A percentile compares a stretch with the other conserved stretches of the same genome.
Evolutionary conservation across 352 stramenopile species (phyloP).

Genomic region (Elongisporangium anandrum): DNA sequence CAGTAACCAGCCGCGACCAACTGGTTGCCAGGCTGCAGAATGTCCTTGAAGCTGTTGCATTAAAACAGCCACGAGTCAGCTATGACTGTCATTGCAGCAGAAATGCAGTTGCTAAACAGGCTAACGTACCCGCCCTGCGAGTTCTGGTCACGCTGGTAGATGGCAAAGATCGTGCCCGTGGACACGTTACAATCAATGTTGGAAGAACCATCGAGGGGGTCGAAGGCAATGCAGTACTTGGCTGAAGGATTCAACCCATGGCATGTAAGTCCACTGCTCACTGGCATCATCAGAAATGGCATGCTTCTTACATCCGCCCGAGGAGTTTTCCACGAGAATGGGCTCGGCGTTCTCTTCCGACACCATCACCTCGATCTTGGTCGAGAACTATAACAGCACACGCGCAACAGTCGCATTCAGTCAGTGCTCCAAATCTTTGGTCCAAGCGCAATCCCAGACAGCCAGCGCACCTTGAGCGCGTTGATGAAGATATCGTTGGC

Average conservation of each 20-base stretch:
- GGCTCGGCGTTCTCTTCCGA: slow-evolving; percentile 98
- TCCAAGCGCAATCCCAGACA: background rate
- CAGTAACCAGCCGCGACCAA: slow-evolving; percentile 97
- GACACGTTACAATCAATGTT: slow-evolving; percentile 99
- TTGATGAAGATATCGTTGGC: slow-evolving; percentile 99
- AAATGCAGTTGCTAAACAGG: background rate
- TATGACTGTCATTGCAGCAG: background rate
- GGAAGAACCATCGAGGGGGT: slow-evolving; percentile 97
- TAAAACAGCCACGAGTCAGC: slow-evolving; percentile 2
- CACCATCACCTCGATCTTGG: slow-evolving; percentile 96
- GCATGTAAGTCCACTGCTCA: background rate
- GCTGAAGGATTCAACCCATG: slow-evolving; percentile 34
- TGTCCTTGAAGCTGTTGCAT: slow-evolving; percentile 76
- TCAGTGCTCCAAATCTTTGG: background rate
- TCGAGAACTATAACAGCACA: slow-evolving; percentile 75
- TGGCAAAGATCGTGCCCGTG: slow-evolving; percentile 98
- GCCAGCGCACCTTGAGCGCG: slow-evolving; percentile 68
- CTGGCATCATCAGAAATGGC: background rate
- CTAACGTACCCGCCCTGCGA: slow-evolving; percentile 36
- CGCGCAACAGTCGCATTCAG: slow-evolving; percentile 3
- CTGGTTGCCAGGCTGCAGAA: slow-evolving; percentile 92
- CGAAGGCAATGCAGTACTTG: slow-evolving; percentile 98
- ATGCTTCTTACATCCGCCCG: slow-evolving; percentile 26
- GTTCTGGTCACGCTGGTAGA: slow-evolving; percentile 89
- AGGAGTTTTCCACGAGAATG: slow-evolving; percentile 88